Evolutionary conservation across 2,329 filamentous ascomycete genomes (phyloP).

Genomic region (Xylaria hypoxylon): DNA sequence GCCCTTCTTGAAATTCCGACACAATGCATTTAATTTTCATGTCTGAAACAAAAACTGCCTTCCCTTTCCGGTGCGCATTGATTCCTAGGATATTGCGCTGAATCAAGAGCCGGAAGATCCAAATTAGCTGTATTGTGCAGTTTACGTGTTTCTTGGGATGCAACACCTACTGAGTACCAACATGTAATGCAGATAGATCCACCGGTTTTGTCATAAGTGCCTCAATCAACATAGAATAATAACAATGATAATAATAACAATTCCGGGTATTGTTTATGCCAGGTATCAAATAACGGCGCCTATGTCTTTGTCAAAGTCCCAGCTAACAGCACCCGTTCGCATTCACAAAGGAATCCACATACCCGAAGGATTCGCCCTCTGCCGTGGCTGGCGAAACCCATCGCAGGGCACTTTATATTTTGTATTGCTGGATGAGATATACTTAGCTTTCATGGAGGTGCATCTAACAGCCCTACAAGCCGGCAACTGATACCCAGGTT

Average conservation of each 20-base stretch:
- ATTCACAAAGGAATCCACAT: neutral
- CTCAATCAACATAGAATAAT: neutral
- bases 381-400: neutral
- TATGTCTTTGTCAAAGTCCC: neutral
- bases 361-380: neutral
- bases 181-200: no score
- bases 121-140: neutral
- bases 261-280: no score
- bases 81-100: neutral
- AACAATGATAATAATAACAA: no score
- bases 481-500: neutral
- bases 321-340: neutral
- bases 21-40: neutral
- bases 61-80: slow-evolving; percentile 4
- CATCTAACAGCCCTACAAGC: slow-evolving; percentile 10
- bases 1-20: slow-evolving; percentile 6
- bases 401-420: neutral
- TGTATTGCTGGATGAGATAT: neutral
- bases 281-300: no score
- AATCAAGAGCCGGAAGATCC: neutral
- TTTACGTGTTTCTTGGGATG: neutral
- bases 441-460: neutral
- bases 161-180: no score
- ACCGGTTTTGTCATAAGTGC: no score
- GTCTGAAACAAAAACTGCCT: slow-evolving; percentile 12